Conservation (phyloP, 805 yeast species). For the Candida ulmi region DNA sequence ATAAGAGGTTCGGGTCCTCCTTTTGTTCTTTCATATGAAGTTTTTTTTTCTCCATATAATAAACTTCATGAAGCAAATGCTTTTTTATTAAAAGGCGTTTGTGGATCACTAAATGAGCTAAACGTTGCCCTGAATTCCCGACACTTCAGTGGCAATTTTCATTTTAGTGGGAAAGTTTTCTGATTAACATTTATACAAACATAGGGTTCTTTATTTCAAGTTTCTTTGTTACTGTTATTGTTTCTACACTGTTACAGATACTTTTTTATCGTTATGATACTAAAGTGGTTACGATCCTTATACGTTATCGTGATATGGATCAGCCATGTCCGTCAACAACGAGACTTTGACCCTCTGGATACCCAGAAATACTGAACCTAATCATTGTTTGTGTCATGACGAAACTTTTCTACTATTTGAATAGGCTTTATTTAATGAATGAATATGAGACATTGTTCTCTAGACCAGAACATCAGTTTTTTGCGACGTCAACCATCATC, state of each 20-base stretch:
- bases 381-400: background rate
- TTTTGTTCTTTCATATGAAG: conserved; percentile 1
- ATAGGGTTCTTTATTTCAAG: too few relatives aligned
- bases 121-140: conserved; percentile 71
- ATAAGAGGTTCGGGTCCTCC: conserved; percentile 75
- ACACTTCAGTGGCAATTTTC: conserved; percentile 65
- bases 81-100: conserved; percentile 1
- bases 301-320: too few relatives aligned
- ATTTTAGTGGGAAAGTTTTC: conserved; percentile 3
- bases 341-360: too few relatives aligned
- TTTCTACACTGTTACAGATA: too few relatives aligned
- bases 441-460: background rate
- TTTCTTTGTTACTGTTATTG: too few relatives aligned
- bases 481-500: conserved; percentile 2
- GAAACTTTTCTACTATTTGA: background rate
- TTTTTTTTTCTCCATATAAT: conserved; percentile 1
- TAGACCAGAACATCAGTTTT: background rate
- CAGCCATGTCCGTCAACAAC: too few relatives aligned
- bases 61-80: conserved; percentile 4
- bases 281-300: too few relatives aligned
- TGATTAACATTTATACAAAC: background rate
- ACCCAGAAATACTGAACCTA: background rate
- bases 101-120: conserved; percentile 2
- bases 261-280: too few relatives aligned
- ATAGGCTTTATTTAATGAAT: conserved; percentile 3